These are phyloP conservation scores for Bretschneidera sinensis DNA, from an alignment of 345 rosid species.

Conservation along the genomic window DNA sequence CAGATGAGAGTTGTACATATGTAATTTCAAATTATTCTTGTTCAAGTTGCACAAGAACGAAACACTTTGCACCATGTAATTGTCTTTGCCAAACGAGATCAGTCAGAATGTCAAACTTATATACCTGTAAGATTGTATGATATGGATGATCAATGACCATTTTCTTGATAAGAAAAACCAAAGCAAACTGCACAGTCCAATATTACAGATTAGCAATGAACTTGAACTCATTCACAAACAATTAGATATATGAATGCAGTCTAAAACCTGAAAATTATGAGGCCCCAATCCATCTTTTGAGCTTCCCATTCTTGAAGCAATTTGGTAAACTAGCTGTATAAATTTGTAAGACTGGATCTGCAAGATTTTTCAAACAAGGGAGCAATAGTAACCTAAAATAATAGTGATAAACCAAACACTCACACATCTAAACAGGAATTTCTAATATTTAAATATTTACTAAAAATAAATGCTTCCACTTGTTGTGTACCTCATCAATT, in stretches of 20 bases:
- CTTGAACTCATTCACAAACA: slow-evolving; percentile 11
- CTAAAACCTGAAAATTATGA: slow-evolving; percentile 71
- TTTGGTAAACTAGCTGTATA: slow-evolving; percentile 86
- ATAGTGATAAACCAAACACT: slow-evolving; percentile 2
- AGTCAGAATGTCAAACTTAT: slow-evolving; percentile 7
- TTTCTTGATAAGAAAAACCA: slow-evolving; percentile 87
- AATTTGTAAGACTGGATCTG: slow-evolving; percentile 94
- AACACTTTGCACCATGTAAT: not conserved
- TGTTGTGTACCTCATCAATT: slow-evolving; percentile 56
- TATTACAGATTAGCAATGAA: slow-evolving; percentile 21
- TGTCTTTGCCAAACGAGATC: slow-evolving; percentile 8
- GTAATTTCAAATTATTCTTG: slow-evolving; percentile 1
- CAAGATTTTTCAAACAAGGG: slow-evolving; percentile 9
- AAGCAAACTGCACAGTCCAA: slow-evolving; percentile 64
- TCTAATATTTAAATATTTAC: not conserved
- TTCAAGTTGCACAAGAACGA: not conserved
- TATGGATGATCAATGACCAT: slow-evolving; percentile 98
- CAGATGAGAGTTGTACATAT: slow-evolving; percentile 12
- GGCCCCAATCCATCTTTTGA: slow-evolving; percentile 63
- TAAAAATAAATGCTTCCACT: not conserved
- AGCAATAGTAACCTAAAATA: slow-evolving; percentile 5
- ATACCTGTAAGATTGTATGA: slow-evolving; percentile 90
- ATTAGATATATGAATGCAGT: slow-evolving; percentile 4
- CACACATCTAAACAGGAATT: not conserved
- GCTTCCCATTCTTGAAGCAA: slow-evolving; percentile 95